Conservation (phyloP, 1,284 basidiomycete species). For the Cryptococcus neoformans region DNA sequence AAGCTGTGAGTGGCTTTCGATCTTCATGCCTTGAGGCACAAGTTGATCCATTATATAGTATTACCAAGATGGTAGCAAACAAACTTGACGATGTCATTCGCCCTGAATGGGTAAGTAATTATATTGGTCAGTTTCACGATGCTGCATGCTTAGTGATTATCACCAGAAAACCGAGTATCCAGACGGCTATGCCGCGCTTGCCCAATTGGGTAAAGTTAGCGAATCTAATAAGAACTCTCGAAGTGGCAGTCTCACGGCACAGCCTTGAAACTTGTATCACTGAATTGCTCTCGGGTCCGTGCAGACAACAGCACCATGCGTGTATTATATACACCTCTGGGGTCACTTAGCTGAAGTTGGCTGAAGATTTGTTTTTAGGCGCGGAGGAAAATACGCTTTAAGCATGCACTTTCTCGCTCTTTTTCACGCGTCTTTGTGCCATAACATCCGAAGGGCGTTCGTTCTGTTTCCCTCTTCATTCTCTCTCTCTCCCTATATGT, state of each 20-base stretch:
- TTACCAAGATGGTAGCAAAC: slow-evolving; percentile 39
- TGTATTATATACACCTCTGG: too few species aligned
- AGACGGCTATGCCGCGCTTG: slow-evolving; percentile 7
- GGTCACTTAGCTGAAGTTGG: too few species aligned
- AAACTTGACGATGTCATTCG: slow-evolving; percentile 38
- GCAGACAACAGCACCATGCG: too few species aligned
- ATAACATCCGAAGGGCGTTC: too few species aligned
- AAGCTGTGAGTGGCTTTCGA: slow-evolving; percentile 57
- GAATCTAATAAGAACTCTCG: slow-evolving; percentile 11
- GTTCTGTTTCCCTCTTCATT: too few species aligned
- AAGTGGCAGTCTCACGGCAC: slow-evolving; percentile 9
- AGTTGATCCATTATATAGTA: slow-evolving; percentile 38
- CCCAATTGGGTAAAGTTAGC: slow-evolving; percentile 9
- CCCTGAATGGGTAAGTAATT: slow-evolving; percentile 44
- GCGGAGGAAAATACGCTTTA: too few species aligned
- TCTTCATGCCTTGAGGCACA: background rate
- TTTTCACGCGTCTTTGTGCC: too few species aligned
- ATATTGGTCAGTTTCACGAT: background rate
- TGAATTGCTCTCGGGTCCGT: too few species aligned
- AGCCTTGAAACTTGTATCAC: too few species aligned
- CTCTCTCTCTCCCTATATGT: too few species aligned
- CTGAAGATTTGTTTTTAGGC: too few species aligned
- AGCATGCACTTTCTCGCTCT: too few species aligned
- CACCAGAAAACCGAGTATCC: slow-evolving; percentile 11
- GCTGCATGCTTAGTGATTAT: background rate